Base-by-base conservation (phyloP, 768 basidiomycete species). In the Phlebiopsis flavidoalba region DNA sequence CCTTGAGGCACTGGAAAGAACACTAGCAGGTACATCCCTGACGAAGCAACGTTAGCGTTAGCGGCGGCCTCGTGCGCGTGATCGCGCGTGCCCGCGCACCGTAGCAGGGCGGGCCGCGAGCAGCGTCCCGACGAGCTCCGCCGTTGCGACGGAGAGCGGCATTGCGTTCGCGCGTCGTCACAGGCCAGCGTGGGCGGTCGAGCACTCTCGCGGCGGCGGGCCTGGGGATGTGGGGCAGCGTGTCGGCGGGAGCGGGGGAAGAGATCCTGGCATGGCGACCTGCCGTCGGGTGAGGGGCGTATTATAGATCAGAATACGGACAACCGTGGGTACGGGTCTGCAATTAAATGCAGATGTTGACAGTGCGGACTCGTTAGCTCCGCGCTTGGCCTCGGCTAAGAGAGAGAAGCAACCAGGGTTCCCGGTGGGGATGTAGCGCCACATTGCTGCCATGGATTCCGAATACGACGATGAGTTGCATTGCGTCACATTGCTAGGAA, bases 91-190 rank as follows among this genome's bases (percentile, higher is more conserved):
- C n/a, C n/a, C 21, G 53, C 57, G 22, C 46, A 59, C 62, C 62
- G 52, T 63, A 63, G 48, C 52, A 47, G 21, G 59, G n/a, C n/a
- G 5, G 8, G 43, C 14, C 58, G 59, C 62, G 33, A 63, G 31
- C 31, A 53, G 31, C 17, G 62, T 63, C 6, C 62, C 62, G 17
- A 59, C 26, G 37, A 63, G 53, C 58, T 63, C 58, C 4, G 53
- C 58, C 26, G 48, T 63, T 21, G 62, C 47, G 17, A 63, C 35
- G 3, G 62, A n/a, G 35, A 59, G 60, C 21, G 60, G 22, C 60
- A 60, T 60, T 5, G 51, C 51, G 26, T 31, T 31, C 26, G 49
- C 14, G 8, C 45, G 10, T 10, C 12, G 48, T 19, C 19, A 11
- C 19, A 49, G 5, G 48, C n/a, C n/a, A 49, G 48, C n/a, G n/a